Base-by-base conservation (phyloP, 2,329 filamentous ascomycete genomes). In the Diaporthe sp. region DNA sequence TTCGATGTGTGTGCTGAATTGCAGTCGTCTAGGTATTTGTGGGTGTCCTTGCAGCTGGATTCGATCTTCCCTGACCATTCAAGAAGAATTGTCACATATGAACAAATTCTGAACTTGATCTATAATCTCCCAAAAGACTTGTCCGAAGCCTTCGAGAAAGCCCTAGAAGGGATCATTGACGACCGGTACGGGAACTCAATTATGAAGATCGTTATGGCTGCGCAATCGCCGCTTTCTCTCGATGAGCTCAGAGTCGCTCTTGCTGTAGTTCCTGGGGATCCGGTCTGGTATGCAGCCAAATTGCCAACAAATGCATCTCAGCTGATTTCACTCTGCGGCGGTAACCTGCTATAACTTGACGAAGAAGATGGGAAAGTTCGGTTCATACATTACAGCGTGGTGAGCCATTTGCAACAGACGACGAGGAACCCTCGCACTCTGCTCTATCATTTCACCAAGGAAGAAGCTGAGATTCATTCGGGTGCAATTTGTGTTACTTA, bases 361-460 rank as follows among this genome's bases (percentile, higher is more conserved):
- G 72, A 74, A 25, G 66, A 74, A 30, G 72, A 74, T 5, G 40
- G 28, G 8, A 74, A 4, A 30, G 17, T 74, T 12, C 72, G 57
- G 3, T 70, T 71, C 33, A 74, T 74, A 4, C 66, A 74, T 28
- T 42, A 74, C 38, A 74, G 72, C 38, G 72, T 73, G 2, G 33
- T 72, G 6, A 19, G 4, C 4, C 71, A 72, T 45, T 38, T 72
- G 3, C 47, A 28, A 1, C 40, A 25, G 8, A 3, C 35, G 5
- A 30, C 60, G 12, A 28, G 15, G 22, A 55, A 33, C 6, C 25
- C 50, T 22, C 10, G 30, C 7, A 72, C 71, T 17, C 3, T 9
- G 19, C 35, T 33, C 0, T 72, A 72, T 19, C 71, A 67, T 28
- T 72, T 54, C 30, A 40, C 30, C 25, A 9, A 6, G 22, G 9